Base-by-base conservation (phyloP, 1,284 basidiomycete genomes). In the Microbotryum violaceum region DNA sequence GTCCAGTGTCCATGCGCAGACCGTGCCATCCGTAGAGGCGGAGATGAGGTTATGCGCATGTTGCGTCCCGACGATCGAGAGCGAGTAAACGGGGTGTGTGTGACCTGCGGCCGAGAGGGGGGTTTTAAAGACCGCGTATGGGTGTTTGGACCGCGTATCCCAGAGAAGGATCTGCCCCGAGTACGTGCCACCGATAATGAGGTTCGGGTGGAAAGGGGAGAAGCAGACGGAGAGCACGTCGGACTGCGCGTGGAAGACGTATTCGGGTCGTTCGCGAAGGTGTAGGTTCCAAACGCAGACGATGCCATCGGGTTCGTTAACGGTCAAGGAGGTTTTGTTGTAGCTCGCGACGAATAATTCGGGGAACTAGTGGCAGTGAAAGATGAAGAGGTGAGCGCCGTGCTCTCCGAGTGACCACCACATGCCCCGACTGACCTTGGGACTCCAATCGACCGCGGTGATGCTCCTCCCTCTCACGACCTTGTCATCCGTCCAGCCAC, bases 231-330 rank as follows among this genome's bases (percentile, higher is more conserved):
- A 94, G 16, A 98, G 83, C 18, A 98, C 92, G 73, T 98, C 96
- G 37, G 93, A 97, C 78, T 93, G 93, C 1, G 96, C 92, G 75
- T 97, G 92, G 77, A 99, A 97, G 55, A 97, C 83, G 70, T 97
- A 98, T 75, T 99, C 96, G 21, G 96, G 94, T 67, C 94, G 82
- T 72, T 97, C 92, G 3, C 90, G 81, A 4, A 97, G 79, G 72
- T 98, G 96, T 55, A 94, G 77, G 74, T 98, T 98, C 96, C 96
- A 99, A 4, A 99, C 88, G 2, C 90, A 88, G 12, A 96, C 96
- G 55, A 98, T 85, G 3, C 96, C 96, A 70, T 97, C 93, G 0
- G 94, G 92, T 73, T 96, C 92, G 67, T 94, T 92, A 49, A 91
- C 75, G 0, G 89, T 87, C 5, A 87, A 85, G 4, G 90, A 84